Conservation (phyloP, 306 rosid genomes). For the Casuarina cunninghamiana region DNA sequence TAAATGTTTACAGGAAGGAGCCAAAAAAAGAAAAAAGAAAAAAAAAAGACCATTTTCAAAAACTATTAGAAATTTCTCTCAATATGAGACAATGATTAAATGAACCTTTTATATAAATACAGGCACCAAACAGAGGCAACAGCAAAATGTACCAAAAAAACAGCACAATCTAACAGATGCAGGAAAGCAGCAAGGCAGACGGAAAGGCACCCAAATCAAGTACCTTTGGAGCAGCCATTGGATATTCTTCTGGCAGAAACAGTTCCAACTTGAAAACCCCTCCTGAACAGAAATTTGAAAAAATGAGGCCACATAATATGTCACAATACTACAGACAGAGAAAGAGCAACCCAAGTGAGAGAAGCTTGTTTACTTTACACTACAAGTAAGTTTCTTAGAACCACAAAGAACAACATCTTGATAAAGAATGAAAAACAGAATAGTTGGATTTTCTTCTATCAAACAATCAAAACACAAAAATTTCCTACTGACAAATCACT, state of each 20-base stretch:
- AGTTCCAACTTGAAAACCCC: conserved; percentile 97
- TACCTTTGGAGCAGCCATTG: conserved; percentile 99
- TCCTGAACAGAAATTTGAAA: conserved; percentile 44
- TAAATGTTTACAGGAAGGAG: background rate
- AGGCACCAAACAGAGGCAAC: background rate
- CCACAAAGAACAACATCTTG: background rate
- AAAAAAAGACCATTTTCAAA: background rate
- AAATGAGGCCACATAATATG: conserved; percentile 18
- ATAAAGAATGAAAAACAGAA: background rate
- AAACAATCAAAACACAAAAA: background rate
- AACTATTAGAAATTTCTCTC: background rate
- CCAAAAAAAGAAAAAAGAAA: background rate
- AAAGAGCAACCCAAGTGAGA: background rate
- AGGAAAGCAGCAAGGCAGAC: background rate
- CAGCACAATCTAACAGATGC: conserved; percentile 8
- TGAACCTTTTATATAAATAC: background rate
- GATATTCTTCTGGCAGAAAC: conserved; percentile 97
- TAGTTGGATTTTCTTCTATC: background rate
- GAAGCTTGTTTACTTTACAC: background rate
- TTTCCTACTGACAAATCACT: background rate
- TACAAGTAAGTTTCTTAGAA: background rate
- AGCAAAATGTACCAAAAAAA: background rate
- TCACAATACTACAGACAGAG: background rate
- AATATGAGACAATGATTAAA: background rate
- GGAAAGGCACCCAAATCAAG: conserved; percentile 22